phyloP scores from a whole-genome alignment of 805 yeast species.

The Starmerella bombi region DNA sequence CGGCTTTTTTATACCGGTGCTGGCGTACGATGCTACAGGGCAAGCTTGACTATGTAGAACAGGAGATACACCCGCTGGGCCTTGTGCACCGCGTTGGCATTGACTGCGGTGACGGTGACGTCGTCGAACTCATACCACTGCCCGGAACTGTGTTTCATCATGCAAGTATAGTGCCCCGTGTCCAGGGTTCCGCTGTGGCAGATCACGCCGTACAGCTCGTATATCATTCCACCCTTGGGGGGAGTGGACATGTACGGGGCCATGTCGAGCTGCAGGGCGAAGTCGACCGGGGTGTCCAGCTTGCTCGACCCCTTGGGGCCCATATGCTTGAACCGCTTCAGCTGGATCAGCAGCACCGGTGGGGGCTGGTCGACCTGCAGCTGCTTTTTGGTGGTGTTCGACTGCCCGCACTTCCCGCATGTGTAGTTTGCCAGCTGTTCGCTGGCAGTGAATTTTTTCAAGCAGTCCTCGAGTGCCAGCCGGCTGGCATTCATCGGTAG shows the following conservation, averaged over 20 bases:
- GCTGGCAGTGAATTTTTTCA: constrained; percentile 59
- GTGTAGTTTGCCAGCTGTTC: constrained; percentile 68
- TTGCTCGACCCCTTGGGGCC: constrained; percentile 39
- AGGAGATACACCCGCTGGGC: constrained; percentile 64
- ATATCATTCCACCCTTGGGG: constrained; percentile 30
- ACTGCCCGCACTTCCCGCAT: constrained; percentile 52
- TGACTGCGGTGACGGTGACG: constrained; percentile 55
- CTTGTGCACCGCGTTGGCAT: constrained; percentile 49
- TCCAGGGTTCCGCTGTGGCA: constrained; percentile 87
- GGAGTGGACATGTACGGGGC: constrained; percentile 35
- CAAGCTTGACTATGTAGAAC: constrained; percentile 29
- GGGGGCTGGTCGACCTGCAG: constrained; percentile 59
- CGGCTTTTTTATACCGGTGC: too few relatives aligned
- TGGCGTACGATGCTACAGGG: too few relatives aligned
- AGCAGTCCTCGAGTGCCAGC: constrained; percentile 44
- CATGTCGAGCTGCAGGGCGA: constrained; percentile 65
- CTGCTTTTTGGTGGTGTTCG: constrained; percentile 58
- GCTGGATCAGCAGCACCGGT: constrained; percentile 66
- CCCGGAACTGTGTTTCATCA: constrained; percentile 38
- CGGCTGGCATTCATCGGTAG: constrained; percentile 29
- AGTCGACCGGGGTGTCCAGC: constrained; percentile 58
- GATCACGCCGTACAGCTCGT: constrained; percentile 76
- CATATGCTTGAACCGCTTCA: constrained; percentile 57
- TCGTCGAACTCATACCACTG: constrained; percentile 88
- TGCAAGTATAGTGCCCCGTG: constrained; percentile 87